These are phyloP conservation scores for Coleophoma cylindrospora DNA, from an alignment of 2,329 filamentous ascomycete species.

Conservation along the genomic window DNA sequence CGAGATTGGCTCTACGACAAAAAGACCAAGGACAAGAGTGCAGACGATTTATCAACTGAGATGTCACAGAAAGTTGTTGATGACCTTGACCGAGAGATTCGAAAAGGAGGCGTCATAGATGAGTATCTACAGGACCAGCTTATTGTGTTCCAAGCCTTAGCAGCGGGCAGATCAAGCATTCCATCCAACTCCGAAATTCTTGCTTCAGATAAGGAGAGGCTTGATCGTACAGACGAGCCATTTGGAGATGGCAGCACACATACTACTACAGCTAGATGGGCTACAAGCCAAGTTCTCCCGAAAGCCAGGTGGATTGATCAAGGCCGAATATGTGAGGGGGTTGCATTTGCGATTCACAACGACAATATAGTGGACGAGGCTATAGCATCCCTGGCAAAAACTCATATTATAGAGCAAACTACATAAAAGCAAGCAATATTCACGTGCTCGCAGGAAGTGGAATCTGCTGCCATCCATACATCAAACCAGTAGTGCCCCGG, in stretches of 20 bases:
- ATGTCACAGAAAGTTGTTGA: conserved; percentile 40
- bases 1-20: conserved; percentile 41
- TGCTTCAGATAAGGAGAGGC: conserved; percentile 23
- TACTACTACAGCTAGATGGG: conserved; percentile 56
- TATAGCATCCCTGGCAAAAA: too few species aligned
- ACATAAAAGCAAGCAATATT: too few species aligned
- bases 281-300: conserved; percentile 46
- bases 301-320: conserved; percentile 43
- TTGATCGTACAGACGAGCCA: conserved; percentile 41
- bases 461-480: not conserved
- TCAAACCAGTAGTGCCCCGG: not conserved
- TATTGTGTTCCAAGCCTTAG: conserved; percentile 53
- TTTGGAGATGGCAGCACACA: conserved; percentile 54
- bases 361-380: too few species aligned
- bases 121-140: conserved; percentile 57
- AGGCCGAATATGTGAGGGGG: conserved; percentile 44
- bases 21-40: conserved; percentile 25
- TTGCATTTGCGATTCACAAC: conserved; percentile 19
- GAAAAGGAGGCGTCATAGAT: conserved; percentile 43
- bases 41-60: conserved; percentile 26
- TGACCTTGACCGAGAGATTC: conserved; percentile 40
- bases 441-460: not conserved
- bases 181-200: conserved; percentile 10
- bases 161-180: conserved; percentile 39
- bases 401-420: too few species aligned